Conservation (phyloP, 768 basidiomycete species). For the Tephrocybe sp. region DNA sequence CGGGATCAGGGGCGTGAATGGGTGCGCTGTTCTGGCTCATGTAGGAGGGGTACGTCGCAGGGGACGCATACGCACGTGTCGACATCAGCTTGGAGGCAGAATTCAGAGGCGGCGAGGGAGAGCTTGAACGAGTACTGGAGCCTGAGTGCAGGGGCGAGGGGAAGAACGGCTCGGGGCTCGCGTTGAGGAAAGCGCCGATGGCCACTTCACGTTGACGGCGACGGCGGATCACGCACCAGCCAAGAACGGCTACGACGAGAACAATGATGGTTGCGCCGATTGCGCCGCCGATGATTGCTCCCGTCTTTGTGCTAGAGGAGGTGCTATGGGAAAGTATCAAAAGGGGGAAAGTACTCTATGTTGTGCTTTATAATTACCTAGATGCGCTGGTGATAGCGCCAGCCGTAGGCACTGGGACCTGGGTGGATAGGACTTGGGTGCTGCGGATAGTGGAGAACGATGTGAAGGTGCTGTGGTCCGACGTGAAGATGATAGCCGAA, state of each 20-base stretch:
- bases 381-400: background rate
- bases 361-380: slow-evolving; percentile 6
- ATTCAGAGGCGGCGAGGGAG: background rate
- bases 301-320: slow-evolving; percentile 8
- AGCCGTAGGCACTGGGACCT: slow-evolving; percentile 7
- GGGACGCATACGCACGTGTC: background rate
- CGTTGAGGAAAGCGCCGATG: slow-evolving; percentile 6
- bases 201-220: slow-evolving; percentile 16
- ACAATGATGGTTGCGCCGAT: slow-evolving; percentile 17
- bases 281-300: slow-evolving; percentile 17
- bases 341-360: background rate
- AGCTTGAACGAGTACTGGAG: background rate
- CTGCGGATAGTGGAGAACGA: background rate
- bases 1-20: background rate
- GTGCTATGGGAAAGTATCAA: background rate
- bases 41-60: slow-evolving; percentile 1
- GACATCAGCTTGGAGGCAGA: background rate
- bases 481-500: slow-evolving; percentile 6
- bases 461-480: slow-evolving; percentile 3
- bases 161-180: slow-evolving; percentile 11
- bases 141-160: background rate
- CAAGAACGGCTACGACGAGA: slow-evolving; percentile 11
- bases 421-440: slow-evolving; percentile 10
- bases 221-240: slow-evolving; percentile 16
- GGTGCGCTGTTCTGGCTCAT: background rate